Percentiles rank a stretch among this genome's conserved stretches.
Evolutionary conservation across 78 protist species (phyloP).

Genomic region (slime mould (Dictyostelium discoideum)): DNA sequence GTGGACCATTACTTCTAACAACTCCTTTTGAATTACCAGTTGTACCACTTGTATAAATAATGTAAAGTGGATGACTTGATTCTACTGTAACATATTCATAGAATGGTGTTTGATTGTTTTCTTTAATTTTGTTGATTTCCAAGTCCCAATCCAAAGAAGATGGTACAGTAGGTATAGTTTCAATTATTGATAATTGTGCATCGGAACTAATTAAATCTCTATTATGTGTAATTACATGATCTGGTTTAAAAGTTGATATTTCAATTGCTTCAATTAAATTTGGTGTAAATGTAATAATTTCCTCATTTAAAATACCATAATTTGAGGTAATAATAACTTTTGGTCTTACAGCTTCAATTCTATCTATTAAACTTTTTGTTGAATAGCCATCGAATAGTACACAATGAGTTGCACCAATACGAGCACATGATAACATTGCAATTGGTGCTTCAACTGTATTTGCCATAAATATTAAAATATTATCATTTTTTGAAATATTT

Average conservation of each 20-base stretch:
- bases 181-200: neutral
- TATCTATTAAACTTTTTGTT: too few relatives aligned
- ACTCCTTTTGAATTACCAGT: conserved; percentile 59
- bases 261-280: neutral
- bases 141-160: neutral
- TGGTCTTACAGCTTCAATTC: neutral
- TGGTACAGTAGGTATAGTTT: neutral
- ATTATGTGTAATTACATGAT: neutral
- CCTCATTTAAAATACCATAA: neutral
- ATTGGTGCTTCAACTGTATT: conserved; percentile 79
- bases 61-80: neutral
- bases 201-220: neutral
- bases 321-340: neutral
- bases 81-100: neutral
- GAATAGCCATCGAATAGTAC: neutral
- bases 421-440: conserved; percentile 96
- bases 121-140: neutral
- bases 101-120: too few relatives aligned
- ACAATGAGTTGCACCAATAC: conserved; percentile 93
- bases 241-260: neutral
- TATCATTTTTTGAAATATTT: conserved; percentile 89
- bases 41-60: conserved; percentile 25
- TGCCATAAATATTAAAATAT: conserved; percentile 93
- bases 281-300: neutral
- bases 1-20: conserved; percentile 56